These are phyloP conservation scores for Fusarium xyrophilum DNA, from an alignment of 2,329 filamentous ascomycete genomes.

Conservation along the genomic window DNA sequence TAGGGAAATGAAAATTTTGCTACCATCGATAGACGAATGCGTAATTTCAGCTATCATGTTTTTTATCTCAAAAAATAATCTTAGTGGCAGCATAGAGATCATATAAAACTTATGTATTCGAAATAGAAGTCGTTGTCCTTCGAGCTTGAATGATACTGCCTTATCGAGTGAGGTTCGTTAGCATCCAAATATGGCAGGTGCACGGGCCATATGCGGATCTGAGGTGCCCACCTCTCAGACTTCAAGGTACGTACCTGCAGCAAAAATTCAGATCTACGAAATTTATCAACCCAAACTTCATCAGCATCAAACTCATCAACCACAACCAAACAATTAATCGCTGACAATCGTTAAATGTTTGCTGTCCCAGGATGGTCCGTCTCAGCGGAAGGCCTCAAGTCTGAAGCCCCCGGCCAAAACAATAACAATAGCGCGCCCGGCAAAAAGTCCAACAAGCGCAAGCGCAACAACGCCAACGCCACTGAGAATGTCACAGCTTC, in stretches of 20 bases:
- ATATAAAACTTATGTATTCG: neutral
- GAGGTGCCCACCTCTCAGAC: neutral
- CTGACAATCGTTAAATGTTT: conserved; percentile 69
- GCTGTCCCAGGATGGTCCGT: conserved; percentile 93
- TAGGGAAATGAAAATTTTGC: neutral
- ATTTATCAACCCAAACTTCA: conserved; percentile 15
- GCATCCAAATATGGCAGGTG: conserved; percentile 8
- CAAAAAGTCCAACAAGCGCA: conserved; percentile 66
- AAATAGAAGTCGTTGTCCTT: neutral
- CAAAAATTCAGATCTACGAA: conserved; percentile 26
- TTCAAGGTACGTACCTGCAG: conserved; percentile 16
- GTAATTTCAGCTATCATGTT: fast-evolving
- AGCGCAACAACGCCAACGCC: conserved; percentile 46
- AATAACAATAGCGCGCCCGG: conserved; percentile 43
- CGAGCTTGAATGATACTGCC: neutral
- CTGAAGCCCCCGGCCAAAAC: conserved; percentile 60
- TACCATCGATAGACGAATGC: fast-evolving
- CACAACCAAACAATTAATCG: conserved; percentile 3
- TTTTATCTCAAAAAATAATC: fast-evolving
- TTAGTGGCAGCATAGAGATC: fast-evolving
- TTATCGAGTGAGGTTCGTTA: neutral
- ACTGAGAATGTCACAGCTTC: conserved; percentile 63
- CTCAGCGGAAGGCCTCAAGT: conserved; percentile 72
- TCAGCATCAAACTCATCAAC: conserved; percentile 19
- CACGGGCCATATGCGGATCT: conserved; percentile 10